Evolutionary conservation across 1,284 basidiomycete species (phyloP).

Genomic region (Melampsora americana): DNA sequence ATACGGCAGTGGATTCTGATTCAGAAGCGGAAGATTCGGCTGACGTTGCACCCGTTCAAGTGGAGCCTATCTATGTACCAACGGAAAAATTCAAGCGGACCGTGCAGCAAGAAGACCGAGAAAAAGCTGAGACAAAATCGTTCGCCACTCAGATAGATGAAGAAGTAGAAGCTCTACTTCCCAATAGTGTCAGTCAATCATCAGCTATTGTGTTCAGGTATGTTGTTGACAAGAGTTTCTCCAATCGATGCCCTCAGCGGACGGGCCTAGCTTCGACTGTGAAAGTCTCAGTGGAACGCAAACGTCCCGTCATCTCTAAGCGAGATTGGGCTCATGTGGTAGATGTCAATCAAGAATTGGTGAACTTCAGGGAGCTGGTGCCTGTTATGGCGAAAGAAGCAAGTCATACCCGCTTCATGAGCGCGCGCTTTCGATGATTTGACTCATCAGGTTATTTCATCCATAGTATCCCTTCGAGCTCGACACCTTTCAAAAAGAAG

Average conservation of each 20-base stretch:
- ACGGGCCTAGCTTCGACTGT: neutral
- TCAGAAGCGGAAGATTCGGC: constrained; percentile 53
- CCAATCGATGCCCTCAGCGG: neutral
- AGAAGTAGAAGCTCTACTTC: constrained; percentile 27
- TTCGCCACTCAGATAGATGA: constrained; percentile 26
- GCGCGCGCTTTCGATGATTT: neutral
- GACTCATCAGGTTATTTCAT: neutral
- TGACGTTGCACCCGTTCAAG: constrained; percentile 49
- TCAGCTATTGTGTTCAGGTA: neutral
- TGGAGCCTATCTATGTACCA: constrained; percentile 43
- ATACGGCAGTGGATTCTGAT: constrained; percentile 56
- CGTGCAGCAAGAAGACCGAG: constrained; percentile 16
- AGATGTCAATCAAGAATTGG: constrained; percentile 82
- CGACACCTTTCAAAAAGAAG: constrained; percentile 93
- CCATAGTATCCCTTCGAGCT: constrained; percentile 75
- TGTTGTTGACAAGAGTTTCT: no score
- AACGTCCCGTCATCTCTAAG: constrained; percentile 58
- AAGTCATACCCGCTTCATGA: neutral
- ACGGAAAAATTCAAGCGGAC: constrained; percentile 24
- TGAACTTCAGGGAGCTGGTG: constrained; percentile 81
- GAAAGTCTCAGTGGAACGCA: constrained; percentile 12
- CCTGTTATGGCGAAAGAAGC: constrained; percentile 71
- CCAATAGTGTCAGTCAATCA: constrained; percentile 18
- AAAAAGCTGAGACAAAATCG: constrained; percentile 8
- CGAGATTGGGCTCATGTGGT: constrained; percentile 98